Base-by-base conservation (phyloP, 352 stramenopile genomes). In the Globisporangium takayamanum region DNA sequence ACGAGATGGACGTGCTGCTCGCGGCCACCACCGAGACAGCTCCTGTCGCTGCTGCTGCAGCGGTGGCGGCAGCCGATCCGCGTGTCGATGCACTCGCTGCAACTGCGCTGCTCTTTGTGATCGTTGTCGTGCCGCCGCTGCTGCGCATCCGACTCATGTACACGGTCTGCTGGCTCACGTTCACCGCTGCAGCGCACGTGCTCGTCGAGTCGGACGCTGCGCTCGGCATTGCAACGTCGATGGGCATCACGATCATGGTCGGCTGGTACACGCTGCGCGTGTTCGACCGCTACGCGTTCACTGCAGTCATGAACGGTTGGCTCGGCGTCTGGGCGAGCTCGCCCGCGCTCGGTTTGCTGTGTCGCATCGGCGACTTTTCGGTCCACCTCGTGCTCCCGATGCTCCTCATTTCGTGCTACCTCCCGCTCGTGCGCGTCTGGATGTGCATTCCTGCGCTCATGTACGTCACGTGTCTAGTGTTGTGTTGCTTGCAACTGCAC, bases 161-260 rank as follows among this genome's bases (percentile, higher is more conserved):
- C 67, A 89, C 82, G 58, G 71, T 78, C 10, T 89, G 78, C 73
- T 92, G 82, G 82, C 70, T 92, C 53, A 54, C 69, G 30, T 92
- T 86, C 73, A 89, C 82, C 8, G 50, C 71, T 18, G 39, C 82
- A 28, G 75, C 76, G 50, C 70, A 89, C 58, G 15, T 80, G 53
- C 48, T 84, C 26, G 67, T 69, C 36, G 30, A 48, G 37, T 89
- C 80, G 12, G 64, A 85, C 37, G 76, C 79, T 5, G 77, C 76
- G 44, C 72, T 88, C 16, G 84, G 80, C 55, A 81, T 93, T 33
- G 76, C 82, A 33, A 89, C 84, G 18, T 86, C 84, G 44, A 89
- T 89, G 72, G 80, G 84, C 37, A 84, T 87, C 67, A 91, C 84
- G 37, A 84, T 93, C 63, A 93, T 93, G 84, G 80, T 90, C 52